A percentile compares a stretch with the other conserved stretches of the same genome.
These are phyloP conservation scores for Saccharomyces jurei DNA, from an alignment of 805 yeast genomes.

Conservation along the genomic window DNA sequence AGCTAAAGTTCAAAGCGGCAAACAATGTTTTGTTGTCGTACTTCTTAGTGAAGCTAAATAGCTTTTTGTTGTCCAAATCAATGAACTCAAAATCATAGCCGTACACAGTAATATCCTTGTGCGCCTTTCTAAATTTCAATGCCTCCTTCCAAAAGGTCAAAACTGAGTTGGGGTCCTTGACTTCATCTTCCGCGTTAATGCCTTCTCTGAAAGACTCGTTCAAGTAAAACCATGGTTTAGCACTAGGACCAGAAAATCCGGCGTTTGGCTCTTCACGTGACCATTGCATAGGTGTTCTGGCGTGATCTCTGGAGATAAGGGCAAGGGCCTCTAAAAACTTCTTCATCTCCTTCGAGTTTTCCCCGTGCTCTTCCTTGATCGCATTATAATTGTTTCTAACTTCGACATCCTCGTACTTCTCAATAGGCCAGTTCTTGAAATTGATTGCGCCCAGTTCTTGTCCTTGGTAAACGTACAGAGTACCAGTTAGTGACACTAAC, in stretches of 20 bases:
- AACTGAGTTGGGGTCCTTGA: constrained; percentile 39
- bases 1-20: constrained; percentile 38
- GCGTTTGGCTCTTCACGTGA: constrained; percentile 32
- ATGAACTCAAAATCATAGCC: constrained; percentile 38
- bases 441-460: constrained; percentile 54
- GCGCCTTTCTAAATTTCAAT: constrained; percentile 36
- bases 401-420: constrained; percentile 45
- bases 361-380: constrained; percentile 22
- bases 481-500: constrained; percentile 43
- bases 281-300: constrained; percentile 55
- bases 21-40: constrained; percentile 28
- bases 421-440: constrained; percentile 38
- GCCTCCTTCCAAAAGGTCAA: constrained; percentile 40
- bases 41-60: constrained; percentile 38
- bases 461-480: constrained; percentile 51
- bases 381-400: constrained; percentile 36
- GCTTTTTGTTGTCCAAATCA: constrained; percentile 36
- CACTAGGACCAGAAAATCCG: constrained; percentile 37
- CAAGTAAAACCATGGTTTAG: constrained; percentile 47
- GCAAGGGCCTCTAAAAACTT: constrained; percentile 31
- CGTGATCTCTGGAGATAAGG: constrained; percentile 42
- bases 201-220: constrained; percentile 40
- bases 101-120: constrained; percentile 38
- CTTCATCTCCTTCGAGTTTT: constrained; percentile 23
- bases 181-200: constrained; percentile 42